phyloP scores from a whole-genome alignment of 495 filamentous ascomycete species.

The Trypethelium eluteriae region DNA sequence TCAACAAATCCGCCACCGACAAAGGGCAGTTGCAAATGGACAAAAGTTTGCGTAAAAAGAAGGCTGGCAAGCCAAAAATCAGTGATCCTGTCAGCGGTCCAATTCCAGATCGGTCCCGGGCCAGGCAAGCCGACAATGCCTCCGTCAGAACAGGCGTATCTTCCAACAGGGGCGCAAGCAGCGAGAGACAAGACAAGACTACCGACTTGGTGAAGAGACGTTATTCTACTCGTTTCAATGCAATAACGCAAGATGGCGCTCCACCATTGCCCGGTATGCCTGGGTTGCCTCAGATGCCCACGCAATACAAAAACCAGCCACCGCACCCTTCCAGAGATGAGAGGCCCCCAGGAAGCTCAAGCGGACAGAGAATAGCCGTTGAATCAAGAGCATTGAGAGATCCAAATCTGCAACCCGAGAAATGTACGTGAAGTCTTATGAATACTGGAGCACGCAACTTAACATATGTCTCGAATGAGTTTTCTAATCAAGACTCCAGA shows the following conservation, averaged over 20 bases:
- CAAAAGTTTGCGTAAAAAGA: constrained; percentile 3
- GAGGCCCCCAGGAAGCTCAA: constrained; percentile 38
- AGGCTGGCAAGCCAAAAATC: constrained; percentile 10
- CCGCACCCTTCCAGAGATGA: constrained; percentile 31
- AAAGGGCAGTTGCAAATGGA: not conserved
- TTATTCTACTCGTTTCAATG: constrained; percentile 86
- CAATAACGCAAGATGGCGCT: constrained; percentile 55
- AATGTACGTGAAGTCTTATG: constrained; percentile 28
- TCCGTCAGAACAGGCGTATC: not conserved
- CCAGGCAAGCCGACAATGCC: constrained; percentile 12
- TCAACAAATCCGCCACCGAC: not conserved
- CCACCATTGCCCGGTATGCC: constrained; percentile 65
- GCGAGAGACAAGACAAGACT: constrained; percentile 45
- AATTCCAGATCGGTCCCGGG: constrained; percentile 11
- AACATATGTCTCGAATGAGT: no score
- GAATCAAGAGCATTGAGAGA: constrained; percentile 72
- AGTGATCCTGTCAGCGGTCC: constrained; percentile 5
- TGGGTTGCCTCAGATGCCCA: constrained; percentile 47
- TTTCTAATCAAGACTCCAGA: constrained; percentile 40
- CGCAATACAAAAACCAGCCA: constrained; percentile 38
- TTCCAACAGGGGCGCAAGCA: constrained; percentile 13
- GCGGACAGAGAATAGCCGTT: constrained; percentile 43
- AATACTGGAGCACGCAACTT: no score
- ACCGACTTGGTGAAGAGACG: constrained; percentile 89
- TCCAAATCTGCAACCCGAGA: constrained; percentile 63